A percentile compares a stretch with the other conserved stretches of the same genome.
These are phyloP conservation scores for Eucalyptus sp. DNA, from an alignment of 345 rosid species.

Conservation along the genomic window DNA sequence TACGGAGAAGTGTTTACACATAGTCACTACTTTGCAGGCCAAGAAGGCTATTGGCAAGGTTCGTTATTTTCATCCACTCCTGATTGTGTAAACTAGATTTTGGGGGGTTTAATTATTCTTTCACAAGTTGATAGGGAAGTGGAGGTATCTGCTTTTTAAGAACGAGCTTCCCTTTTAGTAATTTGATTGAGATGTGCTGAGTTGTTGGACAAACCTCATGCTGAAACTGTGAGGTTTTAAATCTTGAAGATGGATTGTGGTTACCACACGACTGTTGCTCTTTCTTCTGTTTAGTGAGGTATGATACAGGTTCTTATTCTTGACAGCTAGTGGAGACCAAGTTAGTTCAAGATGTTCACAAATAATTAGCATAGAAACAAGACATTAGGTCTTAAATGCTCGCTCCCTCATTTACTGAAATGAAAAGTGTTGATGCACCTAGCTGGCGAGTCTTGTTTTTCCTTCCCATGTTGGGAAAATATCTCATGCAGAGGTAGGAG, in stretches of 20 bases:
- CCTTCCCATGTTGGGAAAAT: not conserved
- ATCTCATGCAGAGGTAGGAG: not conserved
- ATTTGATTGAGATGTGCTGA: not conserved
- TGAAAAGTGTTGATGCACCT: not conserved
- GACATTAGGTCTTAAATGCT: not conserved
- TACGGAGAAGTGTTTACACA: slow-evolving; percentile 83
- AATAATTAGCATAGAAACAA: not conserved
- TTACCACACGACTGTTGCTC: not conserved
- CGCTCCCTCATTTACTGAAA: not conserved
- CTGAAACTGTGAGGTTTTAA: not conserved
- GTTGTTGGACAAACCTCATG: not conserved
- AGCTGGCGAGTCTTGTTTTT: not conserved
- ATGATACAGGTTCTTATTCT: not conserved
- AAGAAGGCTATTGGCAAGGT: slow-evolving; percentile 88
- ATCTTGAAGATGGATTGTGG: not conserved
- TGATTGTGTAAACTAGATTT: not conserved
- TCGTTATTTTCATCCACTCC: slow-evolving; percentile 12
- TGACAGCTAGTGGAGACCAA: not conserved
- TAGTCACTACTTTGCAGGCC: slow-evolving; percentile 72
- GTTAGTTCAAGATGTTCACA: not conserved
- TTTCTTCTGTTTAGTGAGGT: not conserved
- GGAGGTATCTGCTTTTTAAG: not conserved
- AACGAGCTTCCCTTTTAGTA: not conserved
- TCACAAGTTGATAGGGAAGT: not conserved
- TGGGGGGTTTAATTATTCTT: not conserved